Evolutionary conservation across 2,329 filamentous ascomycete genomes (phyloP), one percentile per base, ranked within the genome.

Genomic region (Pyrenophora seminiperda): DNA sequence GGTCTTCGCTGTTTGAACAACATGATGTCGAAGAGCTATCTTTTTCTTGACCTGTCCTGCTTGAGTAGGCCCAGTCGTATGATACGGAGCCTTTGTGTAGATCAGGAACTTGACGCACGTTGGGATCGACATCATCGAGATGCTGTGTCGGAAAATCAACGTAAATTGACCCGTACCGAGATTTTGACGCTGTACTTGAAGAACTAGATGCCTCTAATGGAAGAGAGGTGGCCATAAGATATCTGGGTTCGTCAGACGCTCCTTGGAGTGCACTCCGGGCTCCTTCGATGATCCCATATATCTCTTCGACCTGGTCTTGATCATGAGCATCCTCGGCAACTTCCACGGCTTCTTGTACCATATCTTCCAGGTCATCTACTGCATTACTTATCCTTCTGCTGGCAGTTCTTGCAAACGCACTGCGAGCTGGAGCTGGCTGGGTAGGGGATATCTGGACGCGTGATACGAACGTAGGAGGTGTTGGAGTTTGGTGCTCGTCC

Each of bases 281-380:
- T 47, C 66, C 68, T 47, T 76, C 63, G 13, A 78, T 70, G 11
- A 77, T 74, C 1, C 65, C 53, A 27, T 73, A 70, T 14, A 77
- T 70, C 19, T 77, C 72, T 14, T 72, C 62, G 4, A 71, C 59
- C 19, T 72, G 63, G 3, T 64, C 61, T 22, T 56, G 56, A 43
- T 73, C 56, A 6, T 66, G 58, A 2, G 68, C 67, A 31, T 70
- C 59, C 32, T 73, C 65, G 5, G 74, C 72, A 22, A 75, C 63
- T 2, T 65, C 48, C 10, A 74, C 61, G 1, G 76, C 76, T 47
- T 77, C 71, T 49, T 75, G 65, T 49, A 77, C 74, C 37, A 78
- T 64, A n/a, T 72, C 65, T 50, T 78, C 75, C 5, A 78, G 51
- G 0, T 68, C 71, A 20, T 69, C 69, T 5, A 77, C 72, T 7